These are phyloP conservation scores for Eimeria maxima DNA, from an alignment of 169 alveolate genomes.

Conservation along the genomic window DNA sequence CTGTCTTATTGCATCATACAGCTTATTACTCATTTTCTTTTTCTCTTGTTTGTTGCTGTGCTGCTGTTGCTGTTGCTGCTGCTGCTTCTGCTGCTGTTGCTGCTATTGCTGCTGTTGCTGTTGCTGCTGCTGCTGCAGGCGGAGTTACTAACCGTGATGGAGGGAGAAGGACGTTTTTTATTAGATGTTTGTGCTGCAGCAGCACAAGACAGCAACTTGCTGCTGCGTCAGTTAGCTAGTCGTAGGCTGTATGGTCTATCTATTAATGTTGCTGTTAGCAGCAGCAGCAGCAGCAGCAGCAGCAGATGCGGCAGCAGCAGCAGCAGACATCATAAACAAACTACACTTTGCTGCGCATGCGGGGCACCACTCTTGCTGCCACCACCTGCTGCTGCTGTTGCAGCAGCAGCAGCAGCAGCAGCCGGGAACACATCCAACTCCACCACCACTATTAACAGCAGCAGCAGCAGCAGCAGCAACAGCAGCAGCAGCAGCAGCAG, in stretches of 20 bases:
- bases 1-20: neutral
- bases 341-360: conserved; percentile 7
- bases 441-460: too few species aligned
- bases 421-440: too few species aligned
- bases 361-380: conserved; percentile 43
- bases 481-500: conserved; percentile 21
- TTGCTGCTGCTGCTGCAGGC: too few species aligned
- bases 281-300: too few species aligned
- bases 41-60: neutral
- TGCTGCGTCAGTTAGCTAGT: conserved; percentile 24
- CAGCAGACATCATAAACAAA: neutral
- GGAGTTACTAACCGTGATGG: neutral
- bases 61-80: conserved; percentile 15
- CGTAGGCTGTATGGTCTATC: neutral
- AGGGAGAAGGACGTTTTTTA: neutral
- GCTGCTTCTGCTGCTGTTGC: too few species aligned
- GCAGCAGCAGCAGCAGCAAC: conserved; percentile 23
- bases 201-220: conserved; percentile 30
- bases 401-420: neutral
- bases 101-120: too few species aligned
- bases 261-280: neutral
- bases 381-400: conserved; percentile 46
- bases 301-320: too few species aligned
- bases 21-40: neutral
- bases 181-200: neutral